Percentiles rank a stretch among this genome's conserved stretches.
Evolutionary conservation across 2,329 filamentous ascomycete genomes (phyloP).

Genomic region (Exserohilum rostratum): DNA sequence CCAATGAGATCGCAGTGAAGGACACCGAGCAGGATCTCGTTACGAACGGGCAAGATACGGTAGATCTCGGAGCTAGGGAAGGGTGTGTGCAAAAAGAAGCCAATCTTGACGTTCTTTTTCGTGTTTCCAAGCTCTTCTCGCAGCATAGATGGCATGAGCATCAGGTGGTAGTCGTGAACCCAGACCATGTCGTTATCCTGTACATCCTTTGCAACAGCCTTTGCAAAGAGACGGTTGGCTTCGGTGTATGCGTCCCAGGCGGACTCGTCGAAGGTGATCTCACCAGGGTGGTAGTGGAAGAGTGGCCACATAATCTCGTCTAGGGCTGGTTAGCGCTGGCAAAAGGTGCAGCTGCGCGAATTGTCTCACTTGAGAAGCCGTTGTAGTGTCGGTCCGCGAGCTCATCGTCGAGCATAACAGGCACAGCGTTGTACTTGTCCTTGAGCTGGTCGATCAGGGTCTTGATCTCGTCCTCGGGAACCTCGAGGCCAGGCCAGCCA

Average conservation of each 20-base stretch:
- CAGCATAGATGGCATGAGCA: conserved; percentile 95
- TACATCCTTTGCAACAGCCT: conserved; percentile 83
- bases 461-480: conserved; percentile 81
- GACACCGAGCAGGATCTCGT: conserved; percentile 84
- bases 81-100: conserved; percentile 96
- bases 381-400: conserved; percentile 96
- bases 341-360: neutral
- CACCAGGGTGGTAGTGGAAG: conserved; percentile 97
- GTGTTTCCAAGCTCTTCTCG: conserved; percentile 81
- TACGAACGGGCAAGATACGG: conserved; percentile 89
- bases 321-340: conserved; percentile 10
- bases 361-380: conserved; percentile 83
- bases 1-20: conserved; percentile 94
- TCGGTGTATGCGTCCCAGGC: conserved; percentile 93
- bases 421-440: conserved; percentile 86
- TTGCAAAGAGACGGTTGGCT: conserved; percentile 90
- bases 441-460: conserved; percentile 78
- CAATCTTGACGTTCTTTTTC: conserved; percentile 94
- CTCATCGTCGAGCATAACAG: conserved; percentile 92
- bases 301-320: conserved; percentile 98
- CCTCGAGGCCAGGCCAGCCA: conserved; percentile 92
- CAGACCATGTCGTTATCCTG: conserved; percentile 94
- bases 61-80: conserved; percentile 98
- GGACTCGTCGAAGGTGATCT: conserved; percentile 96
- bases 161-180: conserved; percentile 98